Conservation (phyloP, 2,329 filamentous ascomycete species). For the Cladosporium sp. region DNA sequence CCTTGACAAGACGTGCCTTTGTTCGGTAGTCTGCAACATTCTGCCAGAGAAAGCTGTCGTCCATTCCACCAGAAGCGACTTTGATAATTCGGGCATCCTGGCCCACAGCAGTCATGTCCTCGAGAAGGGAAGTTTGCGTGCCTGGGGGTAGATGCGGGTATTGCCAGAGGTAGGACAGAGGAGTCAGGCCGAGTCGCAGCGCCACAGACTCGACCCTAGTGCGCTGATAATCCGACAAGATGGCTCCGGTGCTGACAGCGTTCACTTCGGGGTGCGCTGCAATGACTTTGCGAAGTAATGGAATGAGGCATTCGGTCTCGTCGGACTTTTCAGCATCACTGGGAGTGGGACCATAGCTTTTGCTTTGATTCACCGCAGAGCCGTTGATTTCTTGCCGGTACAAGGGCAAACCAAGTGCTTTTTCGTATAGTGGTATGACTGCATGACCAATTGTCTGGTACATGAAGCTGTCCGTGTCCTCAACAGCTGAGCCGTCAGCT, state of each 20-base stretch:
- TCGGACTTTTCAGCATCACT: conserved; percentile 47
- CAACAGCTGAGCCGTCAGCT: conserved; percentile 27
- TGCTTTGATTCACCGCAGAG: conserved; percentile 61
- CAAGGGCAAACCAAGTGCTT: conserved; percentile 73
- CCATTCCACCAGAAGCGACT: conserved; percentile 83
- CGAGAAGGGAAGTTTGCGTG: conserved; percentile 53
- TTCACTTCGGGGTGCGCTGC: conserved; percentile 71
- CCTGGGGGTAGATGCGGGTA: conserved; percentile 66
- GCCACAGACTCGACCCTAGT: conserved; percentile 93
- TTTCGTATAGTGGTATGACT: conserved; percentile 77
- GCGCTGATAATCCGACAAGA: conserved; percentile 91
- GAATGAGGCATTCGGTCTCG: conserved; percentile 83
- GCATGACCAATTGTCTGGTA: conserved; percentile 95
- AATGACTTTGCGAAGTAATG: conserved; percentile 65
- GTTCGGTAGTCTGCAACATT: conserved; percentile 60
- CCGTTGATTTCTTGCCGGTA: conserved; percentile 76
- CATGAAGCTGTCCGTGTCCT: conserved; percentile 96
- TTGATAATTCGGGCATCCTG: conserved; percentile 92
- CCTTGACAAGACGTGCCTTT: conserved; percentile 45
- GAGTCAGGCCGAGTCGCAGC: conserved; percentile 71
- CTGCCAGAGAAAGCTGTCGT: conserved; percentile 74
- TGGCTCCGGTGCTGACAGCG: conserved; percentile 84
- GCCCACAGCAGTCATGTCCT: conserved; percentile 73
- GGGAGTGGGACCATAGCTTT: conserved; percentile 56
- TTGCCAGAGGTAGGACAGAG: conserved; percentile 89